Conservation (phyloP, 805 yeast species). For the Spathaspora boniae region DNA sequence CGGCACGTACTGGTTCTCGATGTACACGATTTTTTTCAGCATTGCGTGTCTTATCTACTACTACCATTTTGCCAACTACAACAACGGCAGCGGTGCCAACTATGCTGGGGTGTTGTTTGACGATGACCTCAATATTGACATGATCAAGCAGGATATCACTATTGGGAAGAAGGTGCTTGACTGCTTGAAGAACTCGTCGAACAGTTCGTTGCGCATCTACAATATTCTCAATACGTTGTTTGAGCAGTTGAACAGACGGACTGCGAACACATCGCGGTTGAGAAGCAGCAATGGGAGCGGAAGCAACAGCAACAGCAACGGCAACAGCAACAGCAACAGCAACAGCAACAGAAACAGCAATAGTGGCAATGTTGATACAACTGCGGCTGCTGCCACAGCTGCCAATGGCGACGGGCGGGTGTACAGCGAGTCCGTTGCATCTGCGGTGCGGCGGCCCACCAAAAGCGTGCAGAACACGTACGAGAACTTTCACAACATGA, state of each 20-base stretch:
- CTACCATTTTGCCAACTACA: slow-evolving; percentile 56
- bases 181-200: slow-evolving; percentile 65
- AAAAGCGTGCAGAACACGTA: slow-evolving; percentile 21
- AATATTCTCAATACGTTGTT: slow-evolving; percentile 75
- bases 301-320: slow-evolving; percentile 9
- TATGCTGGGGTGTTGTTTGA: slow-evolving; percentile 45
- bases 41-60: slow-evolving; percentile 84
- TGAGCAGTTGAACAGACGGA: slow-evolving; percentile 71
- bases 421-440: no score
- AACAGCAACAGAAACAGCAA: slow-evolving; percentile 4
- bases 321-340: slow-evolving; percentile 6
- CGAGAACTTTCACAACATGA: slow-evolving; percentile 27
- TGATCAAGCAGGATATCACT: slow-evolving; percentile 75
- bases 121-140: slow-evolving; percentile 47
- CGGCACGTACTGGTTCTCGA: slow-evolving; percentile 90
- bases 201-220: slow-evolving; percentile 78
- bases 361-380: slow-evolving; percentile 2
- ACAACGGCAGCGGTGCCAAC: slow-evolving; percentile 30
- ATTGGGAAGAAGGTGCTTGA: slow-evolving; percentile 73
- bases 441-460: no score
- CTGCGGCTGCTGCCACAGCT: background rate
- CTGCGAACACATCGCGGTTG: slow-evolving; percentile 45
- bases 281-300: background rate
- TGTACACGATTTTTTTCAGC: slow-evolving; percentile 83
- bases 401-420: slow-evolving; percentile 11